Evolutionary conservation across 495 filamentous ascomycete genomes (phyloP).

Genomic region (Eremomyces bilateralis): DNA sequence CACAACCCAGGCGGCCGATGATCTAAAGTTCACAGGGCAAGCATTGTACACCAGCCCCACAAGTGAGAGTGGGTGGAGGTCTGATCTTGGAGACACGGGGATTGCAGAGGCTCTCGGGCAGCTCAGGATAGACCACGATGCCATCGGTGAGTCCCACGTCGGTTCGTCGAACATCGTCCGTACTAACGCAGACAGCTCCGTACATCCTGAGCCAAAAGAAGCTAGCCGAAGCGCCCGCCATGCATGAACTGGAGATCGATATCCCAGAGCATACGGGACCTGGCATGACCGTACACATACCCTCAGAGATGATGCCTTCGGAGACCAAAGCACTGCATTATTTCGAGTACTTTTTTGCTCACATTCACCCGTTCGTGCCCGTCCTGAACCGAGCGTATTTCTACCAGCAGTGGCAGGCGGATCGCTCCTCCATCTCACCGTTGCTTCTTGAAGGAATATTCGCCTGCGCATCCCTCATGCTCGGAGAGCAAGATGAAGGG

Average conservation of each 20-base stretch:
- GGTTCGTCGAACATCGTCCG: constrained; percentile 5
- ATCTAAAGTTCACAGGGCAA: too few relatives aligned
- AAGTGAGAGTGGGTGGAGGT: too few relatives aligned
- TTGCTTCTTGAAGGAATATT: constrained; percentile 90
- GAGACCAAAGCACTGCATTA: constrained; percentile 66
- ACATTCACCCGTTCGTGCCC: constrained; percentile 93
- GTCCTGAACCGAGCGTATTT: constrained; percentile 69
- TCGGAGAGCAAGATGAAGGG: constrained; percentile 63
- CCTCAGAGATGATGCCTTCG: constrained; percentile 80
- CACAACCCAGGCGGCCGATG: constrained; percentile 60
- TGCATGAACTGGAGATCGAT: constrained; percentile 41
- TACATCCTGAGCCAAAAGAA: constrained; percentile 65
- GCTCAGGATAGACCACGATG: constrained; percentile 70
- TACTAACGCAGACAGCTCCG: constrained; percentile 35
- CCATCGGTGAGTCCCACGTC: constrained; percentile 43
- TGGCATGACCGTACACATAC: constrained; percentile 65
- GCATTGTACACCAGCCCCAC: too few relatives aligned
- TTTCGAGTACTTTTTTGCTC: constrained; percentile 79
- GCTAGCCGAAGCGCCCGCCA: constrained; percentile 45
- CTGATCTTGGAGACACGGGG: constrained; percentile 3
- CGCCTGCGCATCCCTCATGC: constrained; percentile 65
- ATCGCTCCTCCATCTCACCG: constrained; percentile 71
- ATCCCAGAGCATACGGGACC: constrained; percentile 45
- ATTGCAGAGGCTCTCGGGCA: constrained; percentile 62
- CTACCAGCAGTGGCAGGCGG: constrained; percentile 80